Evolutionary conservation across 1,284 basidiomycete genomes (phyloP).

Genomic region (Golubevia sp.): DNA sequence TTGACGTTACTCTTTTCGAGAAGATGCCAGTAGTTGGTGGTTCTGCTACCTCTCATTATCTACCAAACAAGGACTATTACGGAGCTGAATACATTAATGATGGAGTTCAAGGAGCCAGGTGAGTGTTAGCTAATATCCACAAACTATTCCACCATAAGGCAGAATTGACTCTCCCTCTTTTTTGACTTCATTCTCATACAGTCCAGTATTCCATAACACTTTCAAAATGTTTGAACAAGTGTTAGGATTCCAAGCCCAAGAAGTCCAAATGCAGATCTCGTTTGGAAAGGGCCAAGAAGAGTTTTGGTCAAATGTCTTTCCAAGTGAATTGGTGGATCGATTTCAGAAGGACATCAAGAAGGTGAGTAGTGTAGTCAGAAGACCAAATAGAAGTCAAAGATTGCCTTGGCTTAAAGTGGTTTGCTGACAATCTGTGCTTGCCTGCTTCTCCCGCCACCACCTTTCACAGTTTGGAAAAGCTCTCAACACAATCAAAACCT

Average conservation of each 20-base stretch:
- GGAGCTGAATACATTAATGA: slow-evolving; percentile 53
- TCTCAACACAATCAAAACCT: slow-evolving; percentile 46
- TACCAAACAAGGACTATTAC: slow-evolving; percentile 40
- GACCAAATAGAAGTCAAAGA: not conserved
- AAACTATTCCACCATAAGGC: too few species aligned
- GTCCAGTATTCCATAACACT: slow-evolving; percentile 48
- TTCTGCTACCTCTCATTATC: slow-evolving; percentile 46
- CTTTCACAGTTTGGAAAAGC: slow-evolving; percentile 34
- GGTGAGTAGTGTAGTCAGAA: not conserved
- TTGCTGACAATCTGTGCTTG: too few species aligned
- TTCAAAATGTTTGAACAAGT: slow-evolving; percentile 46
- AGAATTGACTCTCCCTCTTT: too few species aligned
- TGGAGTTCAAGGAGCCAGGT: slow-evolving; percentile 42
- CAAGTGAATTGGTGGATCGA: slow-evolving; percentile 45
- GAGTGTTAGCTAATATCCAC: not conserved
- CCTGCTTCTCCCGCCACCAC: too few species aligned
- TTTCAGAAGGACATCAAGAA: slow-evolving; percentile 42
- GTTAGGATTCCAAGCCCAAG: slow-evolving; percentile 37
- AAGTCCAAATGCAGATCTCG: slow-evolving; percentile 51
- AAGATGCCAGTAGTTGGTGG: slow-evolving; percentile 40
- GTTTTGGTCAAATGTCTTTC: slow-evolving; percentile 51
- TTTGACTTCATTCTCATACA: too few species aligned
- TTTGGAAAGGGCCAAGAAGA: slow-evolving; percentile 47
- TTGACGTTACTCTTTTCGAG: slow-evolving; percentile 47
- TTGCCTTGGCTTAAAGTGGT: not conserved